Evolutionary conservation across 139 green algal species (phyloP).

Genomic region (Spirogloea muscicola): DNA sequence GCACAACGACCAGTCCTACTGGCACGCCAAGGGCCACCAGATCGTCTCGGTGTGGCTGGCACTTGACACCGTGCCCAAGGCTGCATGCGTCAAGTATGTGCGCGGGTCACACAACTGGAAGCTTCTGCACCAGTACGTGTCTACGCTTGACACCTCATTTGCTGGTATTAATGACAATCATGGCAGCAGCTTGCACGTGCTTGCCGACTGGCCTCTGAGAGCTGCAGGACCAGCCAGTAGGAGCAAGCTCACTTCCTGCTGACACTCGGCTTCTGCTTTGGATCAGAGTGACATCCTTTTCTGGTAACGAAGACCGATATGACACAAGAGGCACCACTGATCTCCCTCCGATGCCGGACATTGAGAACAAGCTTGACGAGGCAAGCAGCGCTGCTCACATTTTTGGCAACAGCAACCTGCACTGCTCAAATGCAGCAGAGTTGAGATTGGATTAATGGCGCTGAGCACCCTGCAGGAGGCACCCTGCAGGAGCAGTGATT

Average conservation of each 20-base stretch:
- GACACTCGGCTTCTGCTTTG: too few species aligned
- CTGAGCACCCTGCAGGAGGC: too few species aligned
- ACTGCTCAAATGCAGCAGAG: too few species aligned
- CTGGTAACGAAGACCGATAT: constrained; percentile 4
- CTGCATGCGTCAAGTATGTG: constrained; percentile 21
- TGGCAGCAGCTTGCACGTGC: too few species aligned
- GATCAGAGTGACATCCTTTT: constrained; percentile 23
- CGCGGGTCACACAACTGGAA: constrained; percentile 21
- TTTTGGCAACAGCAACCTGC: too few species aligned
- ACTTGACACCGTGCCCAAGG: constrained; percentile 1
- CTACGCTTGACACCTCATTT: too few species aligned
- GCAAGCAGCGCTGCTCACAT: constrained; percentile 11
- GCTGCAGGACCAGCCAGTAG: too few species aligned
- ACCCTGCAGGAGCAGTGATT: too few species aligned
- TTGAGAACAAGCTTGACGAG: constrained; percentile 18
- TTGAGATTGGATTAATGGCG: too few species aligned
- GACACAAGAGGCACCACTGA: neutral
- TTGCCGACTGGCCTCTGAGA: too few species aligned
- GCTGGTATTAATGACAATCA: too few species aligned
- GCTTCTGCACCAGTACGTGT: constrained; percentile 25
- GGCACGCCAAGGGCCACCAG: constrained; percentile 16
- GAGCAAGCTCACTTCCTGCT: too few species aligned
- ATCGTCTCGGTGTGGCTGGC: constrained; percentile 25
- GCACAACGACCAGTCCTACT: constrained; percentile 34
- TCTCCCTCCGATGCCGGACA: constrained; percentile 10